Conservation (phyloP, 2,329 filamentous ascomycete species). For the Ophiostoma ulmi region DNA sequence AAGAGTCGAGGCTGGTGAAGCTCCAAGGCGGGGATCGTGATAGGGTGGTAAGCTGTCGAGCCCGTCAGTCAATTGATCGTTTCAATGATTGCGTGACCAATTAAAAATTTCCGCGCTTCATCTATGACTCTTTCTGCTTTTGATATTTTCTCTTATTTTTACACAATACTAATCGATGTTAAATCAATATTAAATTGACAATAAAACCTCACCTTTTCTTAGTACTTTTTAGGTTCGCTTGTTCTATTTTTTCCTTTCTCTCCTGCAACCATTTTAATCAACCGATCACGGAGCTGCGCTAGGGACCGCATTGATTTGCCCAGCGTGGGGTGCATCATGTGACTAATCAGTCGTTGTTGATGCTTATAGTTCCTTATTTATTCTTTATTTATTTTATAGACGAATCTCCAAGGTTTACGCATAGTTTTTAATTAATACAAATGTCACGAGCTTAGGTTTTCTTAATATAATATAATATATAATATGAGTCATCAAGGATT, state of each 20-base stretch:
- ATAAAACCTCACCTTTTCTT: slow-evolving; percentile 1
- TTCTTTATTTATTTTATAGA: background rate
- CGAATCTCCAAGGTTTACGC: too few relatives aligned
- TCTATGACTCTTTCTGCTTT: background rate
- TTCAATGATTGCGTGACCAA: slow-evolving; percentile 15
- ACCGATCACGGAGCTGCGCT: slow-evolving; percentile 1
- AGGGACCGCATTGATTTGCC: background rate
- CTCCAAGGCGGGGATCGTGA: background rate
- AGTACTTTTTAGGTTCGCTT: background rate
- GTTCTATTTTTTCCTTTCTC: slow-evolving; percentile 4
- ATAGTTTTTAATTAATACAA: too few relatives aligned
- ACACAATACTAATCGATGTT: background rate
- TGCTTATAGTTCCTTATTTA: background rate
- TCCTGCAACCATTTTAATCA: background rate
- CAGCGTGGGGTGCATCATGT: slow-evolving; percentile 3
- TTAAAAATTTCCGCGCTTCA: slow-evolving; percentile 12
- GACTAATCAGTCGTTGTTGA: background rate
- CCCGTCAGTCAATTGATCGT: background rate
- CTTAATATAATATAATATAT: too few relatives aligned
- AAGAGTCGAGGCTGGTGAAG: background rate
- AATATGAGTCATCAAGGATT: too few relatives aligned
- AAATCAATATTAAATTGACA: background rate
- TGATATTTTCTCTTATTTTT: background rate
- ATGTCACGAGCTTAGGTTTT: too few relatives aligned
- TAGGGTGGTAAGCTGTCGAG: background rate